Percentiles rank a stretch among this genome's conserved stretches.
Conservation (phyloP, 768 basidiomycete species). For the Pleurotus citrinopileatus region DNA sequence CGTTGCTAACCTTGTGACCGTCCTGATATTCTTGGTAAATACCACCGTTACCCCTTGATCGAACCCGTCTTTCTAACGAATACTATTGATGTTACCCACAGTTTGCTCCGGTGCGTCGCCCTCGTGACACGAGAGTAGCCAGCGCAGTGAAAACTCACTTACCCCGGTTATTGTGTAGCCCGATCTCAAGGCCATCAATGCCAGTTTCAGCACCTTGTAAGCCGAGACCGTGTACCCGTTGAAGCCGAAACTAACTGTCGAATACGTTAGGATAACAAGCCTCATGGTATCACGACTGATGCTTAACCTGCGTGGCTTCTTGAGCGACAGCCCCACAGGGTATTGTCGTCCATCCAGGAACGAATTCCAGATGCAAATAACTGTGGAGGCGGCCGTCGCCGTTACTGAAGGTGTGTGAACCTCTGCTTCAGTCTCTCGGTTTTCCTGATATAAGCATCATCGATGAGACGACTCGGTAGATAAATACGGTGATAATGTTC, state of each 20-base stretch:
- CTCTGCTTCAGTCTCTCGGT: not conserved
- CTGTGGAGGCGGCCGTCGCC: not conserved
- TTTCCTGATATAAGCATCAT: not conserved
- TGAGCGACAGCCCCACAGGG: not conserved
- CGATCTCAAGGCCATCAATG: conserved; percentile 34
- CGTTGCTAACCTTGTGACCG: conserved; percentile 27
- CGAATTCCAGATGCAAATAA: not conserved
- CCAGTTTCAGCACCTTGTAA: conserved; percentile 35
- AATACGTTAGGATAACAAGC: too few species aligned
- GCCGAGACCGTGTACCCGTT: conserved; percentile 10
- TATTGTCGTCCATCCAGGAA: not conserved
- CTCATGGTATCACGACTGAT: conserved; percentile 36
- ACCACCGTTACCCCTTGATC: conserved; percentile 19
- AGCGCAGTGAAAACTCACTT: too few species aligned
- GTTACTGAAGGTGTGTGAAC: not conserved
- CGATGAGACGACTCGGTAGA: not conserved
- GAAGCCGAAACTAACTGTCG: not conserved
- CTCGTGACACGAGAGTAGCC: too few species aligned
- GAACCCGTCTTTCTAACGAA: conserved; percentile 14
- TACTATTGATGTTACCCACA: not conserved
- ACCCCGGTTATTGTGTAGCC: too few species aligned
- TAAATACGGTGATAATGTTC: not conserved
- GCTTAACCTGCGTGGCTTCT: conserved; percentile 25
- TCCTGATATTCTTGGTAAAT: conserved; percentile 30
- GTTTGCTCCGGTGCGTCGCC: too few species aligned